Percentiles rank a stretch among this genome's conserved stretches.
phyloP scores from a whole-genome alignment of 75 land plant genomes.

The Picea glauca region DNA sequence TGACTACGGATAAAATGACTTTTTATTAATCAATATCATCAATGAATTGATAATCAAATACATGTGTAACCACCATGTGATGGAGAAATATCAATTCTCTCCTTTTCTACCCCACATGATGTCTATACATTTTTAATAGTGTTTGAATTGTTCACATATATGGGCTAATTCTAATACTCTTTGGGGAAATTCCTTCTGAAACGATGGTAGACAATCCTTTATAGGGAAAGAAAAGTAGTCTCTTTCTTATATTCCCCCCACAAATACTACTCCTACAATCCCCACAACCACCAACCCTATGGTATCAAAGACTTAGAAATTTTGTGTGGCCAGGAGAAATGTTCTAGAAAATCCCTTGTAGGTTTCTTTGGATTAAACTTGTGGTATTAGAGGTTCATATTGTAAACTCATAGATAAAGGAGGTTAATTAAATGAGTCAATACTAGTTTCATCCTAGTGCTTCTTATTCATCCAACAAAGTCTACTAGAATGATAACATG shows the following conservation, averaged over 20 bases:
- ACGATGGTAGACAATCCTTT: too few relatives aligned
- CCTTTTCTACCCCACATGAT: too few relatives aligned
- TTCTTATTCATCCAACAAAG: constrained; percentile 37
- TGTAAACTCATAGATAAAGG: constrained; percentile 24
- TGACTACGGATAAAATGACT: too few relatives aligned
- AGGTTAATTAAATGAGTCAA: constrained; percentile 20
- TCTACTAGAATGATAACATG: constrained; percentile 28
- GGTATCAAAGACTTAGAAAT: not conserved
- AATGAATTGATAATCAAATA: too few relatives aligned
- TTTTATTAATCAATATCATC: too few relatives aligned
- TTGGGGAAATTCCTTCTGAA: too few relatives aligned
- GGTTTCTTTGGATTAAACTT: constrained; percentile 35
- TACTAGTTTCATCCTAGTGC: constrained; percentile 21
- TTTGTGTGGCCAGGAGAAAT: constrained; percentile 33
- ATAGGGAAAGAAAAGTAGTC: too few relatives aligned
- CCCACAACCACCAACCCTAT: not conserved
- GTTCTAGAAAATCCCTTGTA: constrained; percentile 10
- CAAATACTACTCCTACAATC: not conserved
- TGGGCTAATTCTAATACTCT: too few relatives aligned
- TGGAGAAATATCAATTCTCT: too few relatives aligned
- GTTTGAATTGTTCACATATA: too few relatives aligned
- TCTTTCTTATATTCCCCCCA: not conserved
- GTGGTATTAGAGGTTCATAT: constrained; percentile 33
- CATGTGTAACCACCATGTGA: too few relatives aligned
- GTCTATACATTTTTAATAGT: too few relatives aligned